Evolutionary conservation across 306 rosid genomes (phyloP), one percentile per base, ranked within the genome.

Genomic region (Neltuma alba): DNA sequence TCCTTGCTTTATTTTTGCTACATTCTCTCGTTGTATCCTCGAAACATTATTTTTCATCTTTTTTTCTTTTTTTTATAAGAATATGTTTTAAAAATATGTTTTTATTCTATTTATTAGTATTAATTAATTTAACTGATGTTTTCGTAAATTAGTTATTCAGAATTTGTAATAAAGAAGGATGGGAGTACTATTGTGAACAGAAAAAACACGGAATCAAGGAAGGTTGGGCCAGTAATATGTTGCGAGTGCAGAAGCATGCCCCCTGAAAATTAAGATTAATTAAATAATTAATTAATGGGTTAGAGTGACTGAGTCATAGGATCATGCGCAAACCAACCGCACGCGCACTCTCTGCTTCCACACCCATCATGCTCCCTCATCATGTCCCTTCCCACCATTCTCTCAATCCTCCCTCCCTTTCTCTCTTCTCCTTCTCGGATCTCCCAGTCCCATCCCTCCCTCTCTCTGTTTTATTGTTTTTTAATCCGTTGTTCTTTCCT

Each of bases 321-420:
- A 91, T 91, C 91, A 87, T 86, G 93, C 91, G 90, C 91, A 83
- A 70, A 52, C 67, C 78, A 42, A 54, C 82, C 81, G 86, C 89
- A 87, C 88, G 93, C 91, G 83, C 80, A 84, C 87, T 79, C 54
- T 83, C 81, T 74, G 75, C 78, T 27, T 13, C 36, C 55, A 70
- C 41, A 74, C 82, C 36, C 41, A 62, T 31, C 38, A 13, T 33
- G n/a, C n/a, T n/a, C n/a, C 40, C 25, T 66, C 72, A 84, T 88
- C 74, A 86, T 81, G 86, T 69, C 77, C 74, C 62, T 60, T 54
- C 68, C 81, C 80, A 67, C 74, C 40, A 73, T 45, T 37, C 10
- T 54, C 11, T 60, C n/a, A n/a, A n/a, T n/a, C n/a, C n/a, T n/a
- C n/a, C n/a, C n/a, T n/a, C n/a, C n/a, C n/a, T 1, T 7, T n/a